Evolutionary conservation across 768 basidiomycete species (phyloP), one percentile per base, ranked within the genome.

Genomic region (Suillus decipiens): DNA sequence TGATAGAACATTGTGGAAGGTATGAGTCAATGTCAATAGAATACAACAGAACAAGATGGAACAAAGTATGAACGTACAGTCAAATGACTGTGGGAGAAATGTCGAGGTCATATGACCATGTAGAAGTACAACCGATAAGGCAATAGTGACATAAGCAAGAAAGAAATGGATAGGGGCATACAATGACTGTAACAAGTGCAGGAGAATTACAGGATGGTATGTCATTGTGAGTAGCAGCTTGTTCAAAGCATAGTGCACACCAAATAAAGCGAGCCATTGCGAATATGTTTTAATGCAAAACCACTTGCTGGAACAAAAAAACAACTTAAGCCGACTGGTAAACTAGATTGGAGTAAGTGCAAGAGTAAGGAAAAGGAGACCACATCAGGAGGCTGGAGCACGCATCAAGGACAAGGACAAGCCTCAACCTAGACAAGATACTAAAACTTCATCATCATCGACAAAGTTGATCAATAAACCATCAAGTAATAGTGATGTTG

Each of bases 321-420:
- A 69, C 78, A 69, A 56, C 66, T 75, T 0, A 78, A 75, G 57
- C 63, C 71, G 34, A 71, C 80, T 2, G 87, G 86, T 5, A 86
- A 84, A 68, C 78, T 89, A 7, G 84, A 88, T 66, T 89, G 86
- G 80, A 84, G 85, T 72, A 87, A 83, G 66, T 82, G 83, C 33
- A 84, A 84, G 70, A 66, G 76, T 11, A 86, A 85, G 68, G 76
- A 75, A 11, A 72, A 71, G 43, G 70, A 54, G 28, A 57, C 24
- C 10, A 10, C 37, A 39, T 39, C 37, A 28, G 37, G 55, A 28
- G 15, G n/a, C n/a, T n/a, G n/a, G n/a, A n/a, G n/a, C 24, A 19
- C 37, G 24, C 24, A 24, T 24, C 15, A 60, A 57, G 36, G 50
- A 36, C 3, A 33, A 33, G 50, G 28, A 4, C 17, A 34, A 58